phyloP scores from a whole-genome alignment of 2,329 filamentous ascomycete species.

The Biscogniauxia marginata region DNA sequence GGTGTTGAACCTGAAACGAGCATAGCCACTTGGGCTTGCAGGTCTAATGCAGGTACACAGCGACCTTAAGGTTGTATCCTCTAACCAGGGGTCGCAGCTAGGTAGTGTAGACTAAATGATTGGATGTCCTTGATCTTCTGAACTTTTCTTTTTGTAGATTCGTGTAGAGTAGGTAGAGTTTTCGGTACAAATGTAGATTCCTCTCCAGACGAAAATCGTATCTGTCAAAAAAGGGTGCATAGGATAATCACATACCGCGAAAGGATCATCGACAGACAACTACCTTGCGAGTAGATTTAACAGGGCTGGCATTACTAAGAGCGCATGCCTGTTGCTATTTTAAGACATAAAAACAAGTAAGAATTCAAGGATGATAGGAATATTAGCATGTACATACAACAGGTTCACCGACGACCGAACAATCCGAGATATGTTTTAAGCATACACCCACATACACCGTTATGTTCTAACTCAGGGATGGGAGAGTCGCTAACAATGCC shows the following conservation, averaged over 20 bases:
- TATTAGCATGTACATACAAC: background rate
- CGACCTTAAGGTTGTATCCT: background rate
- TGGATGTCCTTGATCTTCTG: too few relatives aligned
- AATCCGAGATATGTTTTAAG: background rate
- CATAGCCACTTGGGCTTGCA: constrained; percentile 27
- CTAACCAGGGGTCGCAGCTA: background rate
- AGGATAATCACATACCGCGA: background rate
- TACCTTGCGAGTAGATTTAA: background rate
- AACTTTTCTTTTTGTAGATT: too few relatives aligned
- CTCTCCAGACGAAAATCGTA: background rate
- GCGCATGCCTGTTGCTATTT: background rate
- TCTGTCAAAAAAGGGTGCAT: background rate
- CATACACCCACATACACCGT: background rate
- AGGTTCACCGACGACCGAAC: background rate
- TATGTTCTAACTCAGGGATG: too few relatives aligned
- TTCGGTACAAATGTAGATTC: background rate
- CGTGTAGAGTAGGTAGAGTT: too few relatives aligned
- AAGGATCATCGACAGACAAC: background rate
- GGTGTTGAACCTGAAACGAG: constrained; percentile 27
- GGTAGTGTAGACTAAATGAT: background rate
- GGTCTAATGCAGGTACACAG: constrained; percentile 31
- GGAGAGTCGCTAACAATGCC: background rate
- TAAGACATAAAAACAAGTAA: background rate
- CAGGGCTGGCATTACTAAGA: background rate
- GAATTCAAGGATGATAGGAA: background rate